Evolutionary conservation across 768 basidiomycete genomes (phyloP).

Genomic region (Pleurotus ostreatus): DNA sequence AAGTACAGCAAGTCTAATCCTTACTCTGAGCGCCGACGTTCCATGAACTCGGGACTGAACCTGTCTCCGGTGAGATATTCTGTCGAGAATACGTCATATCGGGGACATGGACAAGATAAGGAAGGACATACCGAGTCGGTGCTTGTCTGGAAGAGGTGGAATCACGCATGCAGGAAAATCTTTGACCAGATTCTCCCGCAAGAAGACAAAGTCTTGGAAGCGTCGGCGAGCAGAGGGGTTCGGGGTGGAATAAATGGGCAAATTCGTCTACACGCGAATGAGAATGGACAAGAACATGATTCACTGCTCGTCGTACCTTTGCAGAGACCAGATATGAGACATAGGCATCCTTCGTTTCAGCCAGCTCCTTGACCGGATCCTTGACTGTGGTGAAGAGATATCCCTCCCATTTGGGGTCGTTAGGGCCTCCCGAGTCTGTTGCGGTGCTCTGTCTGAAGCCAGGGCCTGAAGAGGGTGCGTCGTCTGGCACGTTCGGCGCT

Average conservation of each 20-base stretch:
- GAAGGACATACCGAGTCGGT: constrained; percentile 74
- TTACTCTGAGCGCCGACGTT: constrained; percentile 84
- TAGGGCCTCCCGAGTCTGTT: constrained; percentile 61
- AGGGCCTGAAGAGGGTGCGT: constrained; percentile 47
- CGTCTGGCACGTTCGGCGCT: constrained; percentile 36
- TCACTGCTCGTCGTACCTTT: constrained; percentile 49
- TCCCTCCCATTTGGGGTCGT: constrained; percentile 90
- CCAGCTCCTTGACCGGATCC: constrained; percentile 93
- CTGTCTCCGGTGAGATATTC: constrained; percentile 98
- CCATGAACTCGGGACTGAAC: constrained; percentile 97
- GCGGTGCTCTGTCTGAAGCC: constrained; percentile 81
- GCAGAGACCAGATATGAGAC: constrained; percentile 91
- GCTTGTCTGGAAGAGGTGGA: constrained; percentile 94
- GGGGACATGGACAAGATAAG: neutral
- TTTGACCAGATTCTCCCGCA: constrained; percentile 81
- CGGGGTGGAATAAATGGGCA: constrained; percentile 76
- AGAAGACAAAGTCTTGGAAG: constrained; percentile 96
- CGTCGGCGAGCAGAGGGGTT: constrained; percentile 79
- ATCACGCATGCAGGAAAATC: constrained; percentile 99
- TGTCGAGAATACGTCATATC: constrained; percentile 23
- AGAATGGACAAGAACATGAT: constrained; percentile 8
- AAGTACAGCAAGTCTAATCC: constrained; percentile 21
- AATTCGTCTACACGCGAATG: constrained; percentile 64
- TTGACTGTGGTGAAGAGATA: constrained; percentile 78
- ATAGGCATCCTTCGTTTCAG: constrained; percentile 96